Evolutionary conservation across 176 grass and related monocot genomes (phyloP).

Genomic region (Aegilops sharonensis): DNA sequence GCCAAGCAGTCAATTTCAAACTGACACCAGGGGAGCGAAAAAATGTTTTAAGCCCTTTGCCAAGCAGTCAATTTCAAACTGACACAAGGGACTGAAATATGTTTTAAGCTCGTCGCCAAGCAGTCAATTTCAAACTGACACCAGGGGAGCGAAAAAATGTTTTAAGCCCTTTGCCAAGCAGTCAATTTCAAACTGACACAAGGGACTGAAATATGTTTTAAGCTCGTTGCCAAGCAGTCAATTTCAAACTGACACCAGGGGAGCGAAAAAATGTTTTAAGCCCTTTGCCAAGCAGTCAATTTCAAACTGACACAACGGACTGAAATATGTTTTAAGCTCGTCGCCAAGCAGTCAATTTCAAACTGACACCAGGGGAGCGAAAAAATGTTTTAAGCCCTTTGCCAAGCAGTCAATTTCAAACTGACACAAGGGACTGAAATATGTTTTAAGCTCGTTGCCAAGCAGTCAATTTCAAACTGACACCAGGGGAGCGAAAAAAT

Average conservation of each 20-base stretch:
- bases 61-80: background rate
- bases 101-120: background rate
- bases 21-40: background rate
- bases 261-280: background rate
- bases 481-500: too few species aligned
- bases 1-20: slow-evolving; percentile 2
- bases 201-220: background rate
- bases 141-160: background rate
- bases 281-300: background rate
- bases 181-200: slow-evolving; percentile 3
- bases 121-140: background rate
- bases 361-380: background rate
- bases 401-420: background rate
- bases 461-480: too few species aligned
- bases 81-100: background rate
- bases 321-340: background rate
- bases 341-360: slow-evolving; percentile 6
- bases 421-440: background rate
- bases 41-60: background rate
- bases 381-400: background rate
- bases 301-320: background rate
- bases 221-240: background rate
- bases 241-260: background rate
- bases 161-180: background rate
- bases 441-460: background rate